phyloP scores from a whole-genome alignment of 2,329 filamentous ascomycete genomes.

The Exophiala oligosperma region DNA sequence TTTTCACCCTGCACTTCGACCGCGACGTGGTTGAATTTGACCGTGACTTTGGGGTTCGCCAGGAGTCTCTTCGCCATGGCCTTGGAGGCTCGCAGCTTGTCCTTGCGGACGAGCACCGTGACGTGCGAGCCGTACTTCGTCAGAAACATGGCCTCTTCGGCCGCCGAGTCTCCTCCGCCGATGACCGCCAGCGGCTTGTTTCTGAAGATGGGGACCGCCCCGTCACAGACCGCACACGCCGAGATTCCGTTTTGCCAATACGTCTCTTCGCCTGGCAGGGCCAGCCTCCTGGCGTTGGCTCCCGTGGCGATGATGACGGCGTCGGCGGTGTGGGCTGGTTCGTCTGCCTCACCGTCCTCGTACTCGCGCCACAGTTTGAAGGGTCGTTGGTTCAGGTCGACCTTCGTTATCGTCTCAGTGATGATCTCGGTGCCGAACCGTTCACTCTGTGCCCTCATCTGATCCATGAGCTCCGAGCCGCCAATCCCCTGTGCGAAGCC shows the following conservation, averaged over 20 bases:
- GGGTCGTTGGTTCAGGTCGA: constrained; percentile 80
- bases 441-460: constrained; percentile 88
- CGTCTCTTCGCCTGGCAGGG: constrained; percentile 83
- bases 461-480: constrained; percentile 87
- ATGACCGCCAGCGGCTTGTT: constrained; percentile 96
- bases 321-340: constrained; percentile 78
- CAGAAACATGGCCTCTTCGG: constrained; percentile 95
- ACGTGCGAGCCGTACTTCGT: constrained; percentile 97
- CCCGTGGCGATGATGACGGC: constrained; percentile 92
- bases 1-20: constrained; percentile 82
- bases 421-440: constrained; percentile 91
- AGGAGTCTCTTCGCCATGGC: constrained; percentile 88
- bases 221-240: constrained; percentile 96
- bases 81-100: constrained; percentile 81
- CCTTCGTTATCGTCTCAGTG: constrained; percentile 84
- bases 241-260: constrained; percentile 98
- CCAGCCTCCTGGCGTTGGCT: constrained; percentile 81
- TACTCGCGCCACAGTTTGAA: constrained; percentile 96
- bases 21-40: constrained; percentile 80
- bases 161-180: constrained; percentile 92
- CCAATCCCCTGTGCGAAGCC: constrained; percentile 89
- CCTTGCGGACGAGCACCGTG: constrained; percentile 85
- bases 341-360: constrained; percentile 68
- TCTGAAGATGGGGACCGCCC: constrained; percentile 94
- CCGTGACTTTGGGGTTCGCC: constrained; percentile 83